phyloP scores from a whole-genome alignment of 1,139 yeast species.

The Taphrina communis region DNA sequence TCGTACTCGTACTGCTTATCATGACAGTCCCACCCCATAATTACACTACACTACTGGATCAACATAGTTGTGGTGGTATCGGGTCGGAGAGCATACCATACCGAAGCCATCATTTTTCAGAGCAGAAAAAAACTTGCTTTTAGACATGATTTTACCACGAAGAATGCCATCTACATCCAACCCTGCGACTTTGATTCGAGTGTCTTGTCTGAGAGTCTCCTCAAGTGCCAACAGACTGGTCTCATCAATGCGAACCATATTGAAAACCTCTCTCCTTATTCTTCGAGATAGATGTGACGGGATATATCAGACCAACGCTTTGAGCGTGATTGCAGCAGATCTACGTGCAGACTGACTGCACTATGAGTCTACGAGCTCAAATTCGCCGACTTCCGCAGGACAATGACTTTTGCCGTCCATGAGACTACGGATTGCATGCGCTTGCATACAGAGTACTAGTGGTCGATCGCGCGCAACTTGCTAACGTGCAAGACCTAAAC shows the following conservation, averaged over 20 bases:
- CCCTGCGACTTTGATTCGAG: conserved; percentile 52
- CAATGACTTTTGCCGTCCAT: no score
- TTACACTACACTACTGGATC: conserved; percentile 46
- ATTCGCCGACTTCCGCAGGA: no score
- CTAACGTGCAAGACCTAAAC: no score
- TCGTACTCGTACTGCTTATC: conserved; percentile 50
- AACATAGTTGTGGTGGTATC: not conserved
- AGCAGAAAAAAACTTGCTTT: conserved; percentile 49
- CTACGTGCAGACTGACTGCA: no score
- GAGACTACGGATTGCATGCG: no score
- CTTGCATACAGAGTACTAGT: no score
- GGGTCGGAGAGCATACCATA: conserved; percentile 47
- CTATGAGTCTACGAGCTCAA: no score
- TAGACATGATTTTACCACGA: conserved; percentile 53
- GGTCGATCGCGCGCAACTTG: no score
- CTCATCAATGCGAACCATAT: conserved; percentile 3
- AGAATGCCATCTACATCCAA: conserved; percentile 53
- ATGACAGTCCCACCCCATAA: conserved; percentile 55
- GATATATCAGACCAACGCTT: no score
- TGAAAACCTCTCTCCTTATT: no score
- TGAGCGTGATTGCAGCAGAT: no score
- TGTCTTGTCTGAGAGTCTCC: conserved; percentile 46
- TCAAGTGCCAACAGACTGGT: not conserved
- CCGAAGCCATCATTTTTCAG: conserved; percentile 51
- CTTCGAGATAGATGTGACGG: no score